These are phyloP conservation scores for Boletus vinaceobasis DNA, from an alignment of 768 basidiomycete genomes.

Conservation along the genomic window DNA sequence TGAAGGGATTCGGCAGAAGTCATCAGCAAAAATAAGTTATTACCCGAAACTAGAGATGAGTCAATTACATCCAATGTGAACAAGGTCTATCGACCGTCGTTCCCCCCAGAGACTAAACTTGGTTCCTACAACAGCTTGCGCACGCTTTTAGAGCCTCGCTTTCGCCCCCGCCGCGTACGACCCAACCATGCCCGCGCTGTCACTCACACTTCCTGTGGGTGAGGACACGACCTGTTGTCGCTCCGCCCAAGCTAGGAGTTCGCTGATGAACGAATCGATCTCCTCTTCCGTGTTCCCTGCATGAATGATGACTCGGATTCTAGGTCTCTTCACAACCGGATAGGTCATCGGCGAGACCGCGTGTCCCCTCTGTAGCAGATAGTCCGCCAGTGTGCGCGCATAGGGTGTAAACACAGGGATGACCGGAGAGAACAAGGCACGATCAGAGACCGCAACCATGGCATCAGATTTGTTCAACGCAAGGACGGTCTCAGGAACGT, in stretches of 20 bases:
- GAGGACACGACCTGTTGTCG: background rate
- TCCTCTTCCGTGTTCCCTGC: conserved; percentile 16
- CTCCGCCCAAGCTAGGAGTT: conserved; percentile 11
- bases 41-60: background rate
- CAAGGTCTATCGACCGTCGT: background rate
- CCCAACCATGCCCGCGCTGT: background rate
- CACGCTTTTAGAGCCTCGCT: conserved; percentile 14
- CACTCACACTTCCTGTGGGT: background rate
- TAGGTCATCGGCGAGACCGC: conserved; percentile 7
- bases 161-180: background rate
- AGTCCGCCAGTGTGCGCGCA: conserved; percentile 9
- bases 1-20: background rate
- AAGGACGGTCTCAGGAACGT: conserved; percentile 7
- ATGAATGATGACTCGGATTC: conserved; percentile 18
- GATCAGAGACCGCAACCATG: background rate
- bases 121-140: background rate
- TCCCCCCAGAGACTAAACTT: no score
- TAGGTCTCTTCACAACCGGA: conserved; percentile 14
- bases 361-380: conserved; percentile 16
- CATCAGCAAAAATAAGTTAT: background rate
- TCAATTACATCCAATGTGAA: background rate
- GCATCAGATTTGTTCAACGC: background rate
- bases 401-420: conserved; percentile 17
- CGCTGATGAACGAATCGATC: conserved; percentile 8
- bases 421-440: conserved; percentile 14